Conservation (phyloP, 1,284 basidiomycete genomes). For the Cutaneotrichosporon spelunceum region DNA sequence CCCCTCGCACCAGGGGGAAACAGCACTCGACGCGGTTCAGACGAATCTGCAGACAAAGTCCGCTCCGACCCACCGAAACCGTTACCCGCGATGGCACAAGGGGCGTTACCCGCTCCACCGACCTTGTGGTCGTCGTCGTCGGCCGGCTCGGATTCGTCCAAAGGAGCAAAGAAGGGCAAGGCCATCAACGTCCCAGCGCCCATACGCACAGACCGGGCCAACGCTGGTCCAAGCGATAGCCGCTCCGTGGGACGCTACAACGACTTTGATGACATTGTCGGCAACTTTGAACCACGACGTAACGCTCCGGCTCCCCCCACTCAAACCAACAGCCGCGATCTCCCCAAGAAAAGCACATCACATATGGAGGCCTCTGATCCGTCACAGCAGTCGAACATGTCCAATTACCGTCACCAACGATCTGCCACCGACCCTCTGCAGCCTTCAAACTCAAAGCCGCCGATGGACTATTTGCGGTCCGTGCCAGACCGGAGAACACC, state of each 20-base stretch:
- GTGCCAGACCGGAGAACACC: background rate
- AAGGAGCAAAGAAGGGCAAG: slow-evolving; percentile 6
- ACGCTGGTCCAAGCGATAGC: slow-evolving; percentile 23
- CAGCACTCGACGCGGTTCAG: background rate
- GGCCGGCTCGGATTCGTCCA: background rate
- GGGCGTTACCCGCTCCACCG: slow-evolving; percentile 15
- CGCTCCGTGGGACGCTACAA: slow-evolving; percentile 36
- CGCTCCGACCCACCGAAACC: slow-evolving; percentile 7
- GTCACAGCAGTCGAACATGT: background rate
- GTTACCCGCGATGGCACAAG: slow-evolving; percentile 17
- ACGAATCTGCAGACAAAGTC: slow-evolving; percentile 1
- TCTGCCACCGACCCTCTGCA: slow-evolving; percentile 6
- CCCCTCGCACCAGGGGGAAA: background rate
- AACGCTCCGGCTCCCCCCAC: slow-evolving; percentile 10
- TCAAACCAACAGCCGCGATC: slow-evolving; percentile 1
- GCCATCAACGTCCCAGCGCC: slow-evolving; percentile 14
- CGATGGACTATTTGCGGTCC: slow-evolving; percentile 5
- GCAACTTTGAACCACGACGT: slow-evolving; percentile 10
- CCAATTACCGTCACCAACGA: slow-evolving; percentile 2
- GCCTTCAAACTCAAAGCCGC: background rate
- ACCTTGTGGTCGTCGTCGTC: slow-evolving; percentile 1
- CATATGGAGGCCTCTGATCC: background rate
- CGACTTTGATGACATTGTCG: slow-evolving; percentile 16
- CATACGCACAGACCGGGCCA: slow-evolving; percentile 22
- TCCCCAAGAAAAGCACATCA: background rate